phyloP scores from a whole-genome alignment of 345 rosid species.

The Eucalyptus coolabah region DNA sequence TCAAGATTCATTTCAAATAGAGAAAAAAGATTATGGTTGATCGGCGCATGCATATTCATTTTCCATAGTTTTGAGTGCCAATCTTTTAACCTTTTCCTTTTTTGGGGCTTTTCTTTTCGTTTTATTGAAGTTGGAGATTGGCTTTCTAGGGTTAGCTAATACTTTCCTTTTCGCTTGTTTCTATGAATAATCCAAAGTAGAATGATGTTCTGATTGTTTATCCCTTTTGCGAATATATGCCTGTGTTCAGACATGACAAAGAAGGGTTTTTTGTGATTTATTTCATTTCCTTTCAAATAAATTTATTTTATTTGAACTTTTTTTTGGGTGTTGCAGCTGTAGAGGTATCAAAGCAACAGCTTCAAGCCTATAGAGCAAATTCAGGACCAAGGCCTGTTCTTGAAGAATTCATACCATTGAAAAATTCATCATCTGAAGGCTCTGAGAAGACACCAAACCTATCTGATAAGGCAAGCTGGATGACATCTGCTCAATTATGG shows the following conservation, averaged over 20 bases:
- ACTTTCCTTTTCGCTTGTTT: not conserved
- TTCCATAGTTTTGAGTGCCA: not conserved
- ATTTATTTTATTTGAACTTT: not conserved
- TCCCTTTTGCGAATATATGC: not conserved
- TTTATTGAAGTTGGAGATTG: conserved; percentile 25
- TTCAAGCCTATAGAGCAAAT: conserved; percentile 52
- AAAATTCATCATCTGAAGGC: conserved; percentile 23
- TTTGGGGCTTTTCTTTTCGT: not conserved
- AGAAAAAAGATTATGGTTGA: not conserved
- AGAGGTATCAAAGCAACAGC: conserved; percentile 77
- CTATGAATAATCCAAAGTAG: conserved; percentile 7
- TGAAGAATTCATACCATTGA: conserved; percentile 95
- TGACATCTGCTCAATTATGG: conserved; percentile 95
- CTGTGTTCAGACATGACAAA: not conserved
- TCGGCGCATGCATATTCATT: conserved; percentile 4
- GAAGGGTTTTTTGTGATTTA: not conserved
- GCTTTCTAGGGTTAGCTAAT: conserved; percentile 2
- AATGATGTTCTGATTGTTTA: not conserved
- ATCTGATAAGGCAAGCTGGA: conserved; percentile 70
- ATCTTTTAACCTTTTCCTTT: conserved; percentile 4
- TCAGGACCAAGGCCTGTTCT: conserved; percentile 62
- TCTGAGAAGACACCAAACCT: conserved; percentile 20
- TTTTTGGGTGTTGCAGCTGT: conserved; percentile 35
- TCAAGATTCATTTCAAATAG: not conserved
- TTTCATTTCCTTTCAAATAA: not conserved